Evolutionary conservation across 139 green algal species (phyloP).

Genomic region (Ettlia oleoabundans): DNA sequence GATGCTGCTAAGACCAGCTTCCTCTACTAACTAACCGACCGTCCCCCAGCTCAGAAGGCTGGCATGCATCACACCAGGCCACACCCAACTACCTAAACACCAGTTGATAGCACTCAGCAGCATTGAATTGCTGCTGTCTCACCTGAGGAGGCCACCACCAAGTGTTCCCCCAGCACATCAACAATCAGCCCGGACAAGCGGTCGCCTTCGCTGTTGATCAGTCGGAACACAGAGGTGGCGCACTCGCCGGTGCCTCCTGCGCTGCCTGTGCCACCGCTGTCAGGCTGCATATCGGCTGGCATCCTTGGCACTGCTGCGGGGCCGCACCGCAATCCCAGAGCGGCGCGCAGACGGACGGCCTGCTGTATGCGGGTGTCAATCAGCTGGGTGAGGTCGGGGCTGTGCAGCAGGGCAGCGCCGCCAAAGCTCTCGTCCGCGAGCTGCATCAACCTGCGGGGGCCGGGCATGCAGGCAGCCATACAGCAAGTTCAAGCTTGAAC

Average conservation of each 20-base stretch:
- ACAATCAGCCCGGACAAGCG: conserved; percentile 74
- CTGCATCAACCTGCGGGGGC: conserved; percentile 60
- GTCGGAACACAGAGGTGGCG: conserved; percentile 62
- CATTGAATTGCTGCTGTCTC: no score
- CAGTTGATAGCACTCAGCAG: no score
- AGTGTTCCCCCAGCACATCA: conserved; percentile 48
- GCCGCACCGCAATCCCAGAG: conserved; percentile 52
- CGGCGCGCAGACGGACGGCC: conserved; percentile 54
- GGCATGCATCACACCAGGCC: no score
- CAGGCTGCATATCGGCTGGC: conserved; percentile 33
- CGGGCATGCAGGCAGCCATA: no score
- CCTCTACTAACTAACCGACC: no score
- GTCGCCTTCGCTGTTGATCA: conserved; percentile 91
- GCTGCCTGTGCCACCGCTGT: neutral
- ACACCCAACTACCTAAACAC: no score
- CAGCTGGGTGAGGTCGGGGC: conserved; percentile 56
- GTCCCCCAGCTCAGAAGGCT: no score
- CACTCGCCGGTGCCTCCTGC: neutral
- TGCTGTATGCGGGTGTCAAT: conserved; percentile 40
- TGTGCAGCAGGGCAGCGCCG: neutral
- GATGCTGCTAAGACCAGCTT: no score
- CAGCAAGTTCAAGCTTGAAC: no score
- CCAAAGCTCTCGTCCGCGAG: conserved; percentile 33
- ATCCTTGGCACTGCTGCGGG: conserved; percentile 61
- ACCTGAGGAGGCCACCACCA: conserved; percentile 22